Percentiles rank a stretch among this genome's conserved stretches.
Conservation (phyloP, 805 yeast genomes). For the Kluyveromyces lactis region DNA sequence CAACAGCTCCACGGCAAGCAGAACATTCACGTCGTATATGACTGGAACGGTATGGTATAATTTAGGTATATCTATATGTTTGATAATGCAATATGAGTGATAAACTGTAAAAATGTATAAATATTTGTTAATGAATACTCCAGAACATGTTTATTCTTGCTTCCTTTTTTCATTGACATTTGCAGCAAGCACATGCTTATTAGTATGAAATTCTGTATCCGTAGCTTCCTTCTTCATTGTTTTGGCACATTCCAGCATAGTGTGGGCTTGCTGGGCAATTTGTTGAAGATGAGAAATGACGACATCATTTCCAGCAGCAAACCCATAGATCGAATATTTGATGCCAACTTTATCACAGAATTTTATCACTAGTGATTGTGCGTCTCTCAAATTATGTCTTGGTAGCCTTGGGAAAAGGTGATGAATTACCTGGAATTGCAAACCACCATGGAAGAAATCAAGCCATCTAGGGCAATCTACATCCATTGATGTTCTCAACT, state of each 20-base stretch:
- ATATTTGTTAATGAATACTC: no score
- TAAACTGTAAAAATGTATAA: no score
- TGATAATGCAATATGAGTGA: no score
- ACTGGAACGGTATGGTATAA: no score
- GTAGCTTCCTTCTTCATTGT: constrained; percentile 49
- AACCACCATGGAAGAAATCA: constrained; percentile 85
- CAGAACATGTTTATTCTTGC: no score
- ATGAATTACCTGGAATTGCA: constrained; percentile 86
- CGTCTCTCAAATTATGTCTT: constrained; percentile 72
- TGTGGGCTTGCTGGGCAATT: constrained; percentile 69
- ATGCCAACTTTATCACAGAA: constrained; percentile 74
- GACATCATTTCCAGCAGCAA: constrained; percentile 64
- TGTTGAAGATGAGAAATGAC: constrained; percentile 65
- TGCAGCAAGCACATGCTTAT: background rate
- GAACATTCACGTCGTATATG: no score
- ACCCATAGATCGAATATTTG: constrained; percentile 77
- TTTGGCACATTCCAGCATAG: constrained; percentile 64
- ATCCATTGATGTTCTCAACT: constrained; percentile 87
- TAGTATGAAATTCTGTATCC: background rate
- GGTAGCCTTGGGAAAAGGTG: constrained; percentile 87
- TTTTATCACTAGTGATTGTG: constrained; percentile 61
- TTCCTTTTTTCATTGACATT: background rate
- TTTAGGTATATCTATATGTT: no score
- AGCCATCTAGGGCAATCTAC: constrained; percentile 92
- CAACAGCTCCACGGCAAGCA: no score